Base-by-base conservation (phyloP, 352 stramenopile species). In the Detonula confervacea region DNA sequence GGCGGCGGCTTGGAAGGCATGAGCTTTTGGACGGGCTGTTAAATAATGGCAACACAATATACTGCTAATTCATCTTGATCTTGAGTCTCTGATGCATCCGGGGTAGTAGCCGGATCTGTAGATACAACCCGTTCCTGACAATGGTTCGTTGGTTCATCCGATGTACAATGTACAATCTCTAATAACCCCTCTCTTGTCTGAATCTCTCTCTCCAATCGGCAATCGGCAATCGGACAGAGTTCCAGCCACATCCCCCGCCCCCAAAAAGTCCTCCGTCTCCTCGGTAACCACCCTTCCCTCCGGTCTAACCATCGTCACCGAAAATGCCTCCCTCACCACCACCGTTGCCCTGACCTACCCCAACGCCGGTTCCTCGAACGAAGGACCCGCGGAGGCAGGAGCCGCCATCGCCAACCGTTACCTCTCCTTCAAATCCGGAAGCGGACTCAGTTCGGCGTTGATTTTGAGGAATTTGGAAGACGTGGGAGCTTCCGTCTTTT, bases 311-410 rank as follows among this genome's bases (percentile, higher is more conserved):
- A 75, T 93, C 47, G 81, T 90, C 14, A 89, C 88, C 9, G 88
- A 93, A 74, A 74, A 84, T 83, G 82, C 86, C 11, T 79, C 81
- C 18, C 67, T 87, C 0, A 89, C 83, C 27, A 86, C 74, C 27
- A 93, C 88, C 30, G 77, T 93, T 14, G 82, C 84, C 20, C 85
- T 93, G 27, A 93, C 88, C 7, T 93, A 82, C 66, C 88, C 88
- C 22, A 90, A 86, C 56, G 88, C 81, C 12, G 88, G 88, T 63
- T 93, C 88, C 42, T 83, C 72, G 35, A 83, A 78, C 12, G 88
- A 93, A 52, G 47, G 27, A 11, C 55, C 84, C 6, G 61, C 75
- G 46, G 86, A 91, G 56, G 51, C 76, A 35, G 88, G 88, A 51
- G 88, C 88, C 22, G 81, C 88, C 54, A 65, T 93, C 9, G 71